Percentiles rank a stretch among this genome's conserved stretches.
Evolutionary conservation across 805 yeast species (phyloP).

Genomic region (Kluyveromyces aestuarii): DNA sequence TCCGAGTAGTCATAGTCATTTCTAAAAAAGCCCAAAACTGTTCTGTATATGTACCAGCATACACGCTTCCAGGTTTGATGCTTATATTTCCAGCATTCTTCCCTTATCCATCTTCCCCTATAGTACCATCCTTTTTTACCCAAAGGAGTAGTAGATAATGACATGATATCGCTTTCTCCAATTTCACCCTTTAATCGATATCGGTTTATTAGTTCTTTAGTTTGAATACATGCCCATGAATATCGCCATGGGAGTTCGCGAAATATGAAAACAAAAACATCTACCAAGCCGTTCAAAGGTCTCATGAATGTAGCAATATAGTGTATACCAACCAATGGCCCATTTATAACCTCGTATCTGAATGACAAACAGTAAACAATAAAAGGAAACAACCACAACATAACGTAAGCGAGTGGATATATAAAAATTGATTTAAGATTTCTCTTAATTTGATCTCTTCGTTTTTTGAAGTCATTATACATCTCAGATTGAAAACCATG

Average conservation of each 20-base stretch:
- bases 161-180: conserved; percentile 16
- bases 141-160: conserved; percentile 14
- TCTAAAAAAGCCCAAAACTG: conserved; percentile 9
- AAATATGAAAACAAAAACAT: conserved; percentile 62
- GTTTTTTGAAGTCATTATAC: conserved; percentile 47
- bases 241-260: conserved; percentile 75
- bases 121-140: conserved; percentile 28
- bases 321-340: conserved; percentile 54
- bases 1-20: conserved; percentile 15
- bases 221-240: conserved; percentile 26
- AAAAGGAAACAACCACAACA: conserved; percentile 78
- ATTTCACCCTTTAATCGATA: conserved; percentile 20
- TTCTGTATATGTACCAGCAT: conserved; percentile 19
- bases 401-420: conserved; percentile 74
- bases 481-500: conserved; percentile 48
- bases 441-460: conserved; percentile 59
- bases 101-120: conserved; percentile 18
- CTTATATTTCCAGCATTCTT: conserved; percentile 23
- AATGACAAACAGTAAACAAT: conserved; percentile 52
- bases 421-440: conserved; percentile 75
- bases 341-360: conserved; percentile 36
- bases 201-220: conserved; percentile 12
- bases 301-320: conserved; percentile 67
- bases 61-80: conserved; percentile 16
- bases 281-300: conserved; percentile 74